These are phyloP conservation scores for Syzygium grande DNA, from an alignment of 345 rosid genomes.

Conservation along the genomic window DNA sequence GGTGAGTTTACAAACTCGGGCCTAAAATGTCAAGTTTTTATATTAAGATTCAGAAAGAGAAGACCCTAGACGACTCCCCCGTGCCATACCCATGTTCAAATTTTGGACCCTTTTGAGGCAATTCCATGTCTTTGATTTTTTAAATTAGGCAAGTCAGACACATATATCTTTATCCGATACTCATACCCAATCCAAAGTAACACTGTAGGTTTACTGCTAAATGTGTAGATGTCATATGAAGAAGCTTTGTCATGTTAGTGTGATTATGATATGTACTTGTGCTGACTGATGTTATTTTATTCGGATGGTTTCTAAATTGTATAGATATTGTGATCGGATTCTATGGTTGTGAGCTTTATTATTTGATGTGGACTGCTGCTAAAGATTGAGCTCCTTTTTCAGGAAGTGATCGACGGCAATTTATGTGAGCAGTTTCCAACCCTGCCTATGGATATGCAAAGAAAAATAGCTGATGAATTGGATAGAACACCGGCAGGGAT, in stretches of 20 bases:
- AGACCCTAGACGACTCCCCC: background rate
- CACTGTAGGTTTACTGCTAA: background rate
- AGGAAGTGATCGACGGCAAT: constrained; percentile 98
- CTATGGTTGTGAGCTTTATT: background rate
- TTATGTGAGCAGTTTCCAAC: constrained; percentile 96
- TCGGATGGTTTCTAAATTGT: background rate
- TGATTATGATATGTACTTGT: background rate
- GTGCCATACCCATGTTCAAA: background rate
- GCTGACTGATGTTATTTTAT: background rate
- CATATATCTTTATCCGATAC: background rate
- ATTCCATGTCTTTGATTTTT: background rate
- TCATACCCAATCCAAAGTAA: background rate
- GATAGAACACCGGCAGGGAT: constrained; percentile 97
- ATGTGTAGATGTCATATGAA: background rate
- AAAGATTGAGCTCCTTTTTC: constrained; percentile 9
- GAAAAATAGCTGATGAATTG: constrained; percentile 89
- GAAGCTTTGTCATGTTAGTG: background rate
- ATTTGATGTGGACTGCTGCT: background rate
- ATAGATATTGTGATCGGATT: background rate
- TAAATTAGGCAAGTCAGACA: background rate
- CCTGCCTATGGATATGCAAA: constrained; percentile 73
- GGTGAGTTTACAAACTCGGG: background rate
- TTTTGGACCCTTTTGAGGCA: background rate
- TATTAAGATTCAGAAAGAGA: background rate
- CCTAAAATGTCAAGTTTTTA: background rate